A percentile compares a stretch with the other conserved stretches of the same genome.
Evolutionary conservation across 345 rosid species (phyloP).

Genomic region (Syzygium aromaticum): DNA sequence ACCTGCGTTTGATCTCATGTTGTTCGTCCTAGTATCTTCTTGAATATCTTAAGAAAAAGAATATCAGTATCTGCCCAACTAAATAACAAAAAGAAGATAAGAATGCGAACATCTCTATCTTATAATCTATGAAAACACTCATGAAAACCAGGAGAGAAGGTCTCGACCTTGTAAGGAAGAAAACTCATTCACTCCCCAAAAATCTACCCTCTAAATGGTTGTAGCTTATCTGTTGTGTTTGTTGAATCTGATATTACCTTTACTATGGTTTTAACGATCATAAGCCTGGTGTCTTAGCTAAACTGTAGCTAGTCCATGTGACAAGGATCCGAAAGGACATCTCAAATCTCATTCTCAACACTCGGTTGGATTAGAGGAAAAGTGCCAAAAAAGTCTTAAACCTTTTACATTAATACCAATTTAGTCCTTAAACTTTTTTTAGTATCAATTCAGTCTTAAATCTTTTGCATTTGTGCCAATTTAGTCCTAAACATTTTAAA

Average conservation of each 20-base stretch:
- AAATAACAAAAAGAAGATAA: background rate
- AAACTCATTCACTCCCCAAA: background rate
- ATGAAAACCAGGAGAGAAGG: background rate
- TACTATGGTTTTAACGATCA: background rate
- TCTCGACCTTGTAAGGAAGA: background rate
- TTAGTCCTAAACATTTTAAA: no score
- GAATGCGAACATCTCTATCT: background rate
- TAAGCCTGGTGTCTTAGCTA: background rate
- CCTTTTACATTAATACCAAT: no score
- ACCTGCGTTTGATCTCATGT: background rate
- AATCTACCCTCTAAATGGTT: background rate
- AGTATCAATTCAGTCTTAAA: no score
- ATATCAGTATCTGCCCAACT: background rate
- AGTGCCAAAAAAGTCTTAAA: no score
- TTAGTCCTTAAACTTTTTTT: no score
- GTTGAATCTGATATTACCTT: background rate
- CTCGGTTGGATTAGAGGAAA: background rate
- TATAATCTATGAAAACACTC: background rate
- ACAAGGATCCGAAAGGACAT: background rate
- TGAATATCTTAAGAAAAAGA: background rate
- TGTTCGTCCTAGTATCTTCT: background rate
- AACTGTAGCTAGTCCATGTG: background rate
- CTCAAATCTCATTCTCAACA: background rate
- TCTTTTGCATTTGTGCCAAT: no score
- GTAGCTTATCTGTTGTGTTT: background rate